Evolutionary conservation across 495 filamentous ascomycete species (phyloP).

Genomic region (Podospora comata): DNA sequence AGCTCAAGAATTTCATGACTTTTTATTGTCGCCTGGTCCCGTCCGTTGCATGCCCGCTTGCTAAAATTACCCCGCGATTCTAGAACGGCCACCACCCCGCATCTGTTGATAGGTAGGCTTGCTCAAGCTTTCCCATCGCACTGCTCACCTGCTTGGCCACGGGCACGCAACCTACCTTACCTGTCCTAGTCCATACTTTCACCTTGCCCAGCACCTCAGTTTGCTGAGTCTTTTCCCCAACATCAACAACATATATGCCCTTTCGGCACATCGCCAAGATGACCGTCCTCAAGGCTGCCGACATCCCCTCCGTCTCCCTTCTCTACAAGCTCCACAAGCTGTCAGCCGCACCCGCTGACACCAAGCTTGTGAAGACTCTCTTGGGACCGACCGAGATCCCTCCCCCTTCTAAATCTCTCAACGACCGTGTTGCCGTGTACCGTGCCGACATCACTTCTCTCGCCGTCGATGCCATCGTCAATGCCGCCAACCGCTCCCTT

Average conservation of each 20-base stretch:
- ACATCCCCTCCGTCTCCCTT: conserved; percentile 63
- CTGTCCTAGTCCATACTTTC: background rate
- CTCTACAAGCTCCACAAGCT: conserved; percentile 57
- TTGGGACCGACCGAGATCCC: conserved; percentile 25
- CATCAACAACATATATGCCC: conserved; percentile 4
- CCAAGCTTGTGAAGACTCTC: conserved; percentile 18
- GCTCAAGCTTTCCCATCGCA: background rate
- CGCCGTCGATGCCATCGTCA: conserved; percentile 79
- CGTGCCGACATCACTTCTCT: conserved; percentile 82
- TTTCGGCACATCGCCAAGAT: conserved; percentile 22
- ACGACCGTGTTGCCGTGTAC: conserved; percentile 68
- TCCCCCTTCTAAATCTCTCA: conserved; percentile 54
- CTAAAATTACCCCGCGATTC: conserved; percentile 5
- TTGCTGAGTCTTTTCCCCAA: background rate
- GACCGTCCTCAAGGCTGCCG: conserved; percentile 30
- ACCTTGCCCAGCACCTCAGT: background rate
- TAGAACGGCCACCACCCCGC: conserved; percentile 5
- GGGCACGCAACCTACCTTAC: background rate
- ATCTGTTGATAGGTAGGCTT: background rate
- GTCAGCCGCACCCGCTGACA: conserved; percentile 20
- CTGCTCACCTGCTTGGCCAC: background rate
- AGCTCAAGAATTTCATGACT: background rate
- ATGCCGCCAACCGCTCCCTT: conserved; percentile 80
- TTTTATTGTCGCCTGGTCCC: background rate
- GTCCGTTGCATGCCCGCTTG: background rate